Evolutionary conservation across 2,329 filamentous ascomycete genomes (phyloP), one percentile per base, ranked within the genome.

Genomic region (Trichophyton benhamiae): DNA sequence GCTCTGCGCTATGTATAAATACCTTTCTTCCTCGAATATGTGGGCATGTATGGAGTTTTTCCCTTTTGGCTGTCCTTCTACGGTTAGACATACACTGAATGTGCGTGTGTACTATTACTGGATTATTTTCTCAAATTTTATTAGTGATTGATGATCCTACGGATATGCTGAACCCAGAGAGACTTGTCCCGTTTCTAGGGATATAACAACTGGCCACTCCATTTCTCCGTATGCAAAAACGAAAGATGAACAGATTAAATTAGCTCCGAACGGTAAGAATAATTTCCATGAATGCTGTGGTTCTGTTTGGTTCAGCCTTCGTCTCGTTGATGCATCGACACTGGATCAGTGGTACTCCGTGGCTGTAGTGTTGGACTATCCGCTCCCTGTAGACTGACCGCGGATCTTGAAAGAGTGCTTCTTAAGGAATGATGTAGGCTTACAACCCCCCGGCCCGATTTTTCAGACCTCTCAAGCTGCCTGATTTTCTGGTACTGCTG

Each of bases 31-130:
- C 38, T 25, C 22, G 25, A 25, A 42, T 58, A 27, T 44, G 55
- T 58, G 55, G 55, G 55, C 55, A 58, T 58, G 33, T 58, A 58
- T 15, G 55, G 55, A 58, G 55, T 58, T 38, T 33, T 17, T 30
- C 30, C 15, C 27, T 58, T n/a, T 58, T 55, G 49, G 30, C 27
- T 55, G 49, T 33, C 27, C 27, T 36, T 55, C 25, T 55, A 27
- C 49, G 15, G 49, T 55, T 33, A 55, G 27, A 55, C n/a, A 27
- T 49, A 49, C 46, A 49, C 46, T 15, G 46, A 49, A 53, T 49
- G 13, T 55, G 11, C n/a, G n/a, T 55, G 30, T 55, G 49, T 55
- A 55, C 11, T 25, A 33, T 55, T 55, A 36, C 30, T 55, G 27
- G 49, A 36, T 17, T 33, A 6, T 55, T 33, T 55, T 20, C 6